Percentiles rank a stretch among this genome's conserved stretches.
Evolutionary conservation across 257 asterid genomes (phyloP).

Genomic region (Dorcoceras hygrometricum): DNA sequence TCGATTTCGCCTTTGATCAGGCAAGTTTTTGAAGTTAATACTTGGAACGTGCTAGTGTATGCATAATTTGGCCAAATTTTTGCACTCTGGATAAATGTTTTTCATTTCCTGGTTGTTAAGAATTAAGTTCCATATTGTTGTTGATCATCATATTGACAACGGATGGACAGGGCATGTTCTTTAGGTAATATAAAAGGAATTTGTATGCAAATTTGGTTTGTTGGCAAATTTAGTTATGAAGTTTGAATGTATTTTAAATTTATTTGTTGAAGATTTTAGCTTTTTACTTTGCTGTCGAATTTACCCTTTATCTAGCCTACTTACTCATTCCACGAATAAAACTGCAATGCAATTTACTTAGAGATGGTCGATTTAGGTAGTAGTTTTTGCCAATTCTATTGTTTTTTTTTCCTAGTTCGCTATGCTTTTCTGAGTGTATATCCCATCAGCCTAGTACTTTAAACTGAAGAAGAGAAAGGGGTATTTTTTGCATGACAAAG

Average conservation of each 20-base stretch:
- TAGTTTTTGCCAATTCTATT: constrained; percentile 23
- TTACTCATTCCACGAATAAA: constrained; percentile 14
- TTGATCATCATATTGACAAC: constrained; percentile 13
- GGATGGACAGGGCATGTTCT: neutral
- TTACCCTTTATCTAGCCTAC: constrained; percentile 10
- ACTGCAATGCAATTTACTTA: constrained; percentile 21
- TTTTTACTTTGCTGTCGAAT: constrained; percentile 1
- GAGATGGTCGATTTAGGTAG: constrained; percentile 18
- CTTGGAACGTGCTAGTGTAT: neutral
- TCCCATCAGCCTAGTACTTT: constrained; percentile 8
- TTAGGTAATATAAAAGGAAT: neutral
- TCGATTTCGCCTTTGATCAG: constrained; percentile 83
- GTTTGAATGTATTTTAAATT: neutral
- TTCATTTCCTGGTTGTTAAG: neutral
- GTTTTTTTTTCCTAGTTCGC: constrained; percentile 21
- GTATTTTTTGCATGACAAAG: constrained; percentile 25
- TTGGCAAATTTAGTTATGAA: neutral
- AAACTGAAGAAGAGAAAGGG: neutral
- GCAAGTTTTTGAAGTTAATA: constrained; percentile 34
- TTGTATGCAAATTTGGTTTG: neutral
- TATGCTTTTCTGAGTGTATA: constrained; percentile 15
- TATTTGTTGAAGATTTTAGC: neutral
- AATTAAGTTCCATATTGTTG: neutral
- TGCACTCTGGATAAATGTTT: constrained; percentile 5
- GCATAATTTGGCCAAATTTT: constrained; percentile 15